Conservation (phyloP, 208 protist species). For the Lotmaria passim region DNA sequence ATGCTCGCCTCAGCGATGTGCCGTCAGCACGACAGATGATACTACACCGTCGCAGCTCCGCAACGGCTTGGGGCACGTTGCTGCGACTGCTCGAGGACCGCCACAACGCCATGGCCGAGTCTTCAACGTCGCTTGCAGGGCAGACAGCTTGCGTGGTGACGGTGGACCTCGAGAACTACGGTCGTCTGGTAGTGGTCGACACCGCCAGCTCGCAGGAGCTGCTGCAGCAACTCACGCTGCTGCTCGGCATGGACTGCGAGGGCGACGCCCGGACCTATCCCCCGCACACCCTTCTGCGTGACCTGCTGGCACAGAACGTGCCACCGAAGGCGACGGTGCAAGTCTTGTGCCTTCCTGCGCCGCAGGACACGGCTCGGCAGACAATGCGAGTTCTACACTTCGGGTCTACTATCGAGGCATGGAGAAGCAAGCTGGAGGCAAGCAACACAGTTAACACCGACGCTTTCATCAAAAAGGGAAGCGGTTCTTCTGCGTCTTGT, state of each 20-base stretch:
- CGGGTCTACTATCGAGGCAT: conserved; percentile 33
- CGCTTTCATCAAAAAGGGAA: neutral
- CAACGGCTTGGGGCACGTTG: conserved; percentile 53
- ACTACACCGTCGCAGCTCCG: conserved; percentile 38
- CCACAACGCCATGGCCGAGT: conserved; percentile 38
- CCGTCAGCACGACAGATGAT: conserved; percentile 34
- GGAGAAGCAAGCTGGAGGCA: conserved; percentile 22
- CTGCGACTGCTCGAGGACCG: conserved; percentile 49
- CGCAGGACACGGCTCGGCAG: conserved; percentile 34
- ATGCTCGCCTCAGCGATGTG: conserved; percentile 38
- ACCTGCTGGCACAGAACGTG: conserved; percentile 40
- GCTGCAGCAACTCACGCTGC: conserved; percentile 59
- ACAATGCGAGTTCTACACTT: conserved; percentile 75
- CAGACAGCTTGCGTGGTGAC: conserved; percentile 62
- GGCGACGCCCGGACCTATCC: conserved; percentile 50
- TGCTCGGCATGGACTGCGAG: conserved; percentile 45
- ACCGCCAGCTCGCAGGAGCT: conserved; percentile 55
- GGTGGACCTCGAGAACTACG: conserved; percentile 66
- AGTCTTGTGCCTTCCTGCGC: conserved; percentile 60
- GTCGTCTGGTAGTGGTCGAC: conserved; percentile 58
- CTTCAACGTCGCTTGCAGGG: conserved; percentile 34
- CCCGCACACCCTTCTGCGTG: conserved; percentile 41
- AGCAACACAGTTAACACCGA: neutral
- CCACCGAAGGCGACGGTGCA: conserved; percentile 48
- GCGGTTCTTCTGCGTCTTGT: neutral